Conservation (phyloP, 345 rosid genomes). For the Gossypium rotundifolium region DNA sequence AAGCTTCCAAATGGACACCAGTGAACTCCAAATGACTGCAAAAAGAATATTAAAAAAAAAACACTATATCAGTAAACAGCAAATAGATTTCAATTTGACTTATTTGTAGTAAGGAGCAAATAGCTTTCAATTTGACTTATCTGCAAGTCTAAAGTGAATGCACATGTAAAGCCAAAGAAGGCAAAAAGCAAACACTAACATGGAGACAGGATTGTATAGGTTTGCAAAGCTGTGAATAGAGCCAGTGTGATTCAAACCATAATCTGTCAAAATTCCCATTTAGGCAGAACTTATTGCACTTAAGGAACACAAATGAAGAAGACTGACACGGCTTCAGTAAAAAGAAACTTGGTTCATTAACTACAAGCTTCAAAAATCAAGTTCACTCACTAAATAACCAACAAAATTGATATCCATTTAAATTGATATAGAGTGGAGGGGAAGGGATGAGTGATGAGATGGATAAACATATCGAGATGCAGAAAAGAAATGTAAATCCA, state of each 20-base stretch:
- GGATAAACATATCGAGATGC: not conserved
- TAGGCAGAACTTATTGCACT: not conserved
- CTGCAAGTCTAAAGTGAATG: not conserved
- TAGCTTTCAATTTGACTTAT: slow-evolving; percentile 5
- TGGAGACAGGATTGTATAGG: not conserved
- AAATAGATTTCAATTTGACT: slow-evolving; percentile 7
- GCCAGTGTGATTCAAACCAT: not conserved
- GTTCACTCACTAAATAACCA: not conserved
- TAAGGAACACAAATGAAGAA: not conserved
- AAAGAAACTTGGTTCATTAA: not conserved
- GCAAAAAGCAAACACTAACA: not conserved
- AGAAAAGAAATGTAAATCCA: not conserved
- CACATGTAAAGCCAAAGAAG: not conserved
- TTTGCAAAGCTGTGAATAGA: not conserved
- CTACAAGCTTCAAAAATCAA: not conserved
- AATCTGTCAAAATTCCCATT: not conserved
- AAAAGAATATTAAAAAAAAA: slow-evolving; percentile 14
- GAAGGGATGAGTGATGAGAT: not conserved
- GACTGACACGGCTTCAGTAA: not conserved
- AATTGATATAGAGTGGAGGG: not conserved
- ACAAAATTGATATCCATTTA: not conserved
- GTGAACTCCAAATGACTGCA: slow-evolving; percentile 92
- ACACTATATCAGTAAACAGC: slow-evolving; percentile 7
- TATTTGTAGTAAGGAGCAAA: not conserved
- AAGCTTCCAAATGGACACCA: slow-evolving; percentile 93